These are phyloP conservation scores for Globisporangium ultimum DNA, from an alignment of 352 stramenopile species.

Conservation along the genomic window DNA sequence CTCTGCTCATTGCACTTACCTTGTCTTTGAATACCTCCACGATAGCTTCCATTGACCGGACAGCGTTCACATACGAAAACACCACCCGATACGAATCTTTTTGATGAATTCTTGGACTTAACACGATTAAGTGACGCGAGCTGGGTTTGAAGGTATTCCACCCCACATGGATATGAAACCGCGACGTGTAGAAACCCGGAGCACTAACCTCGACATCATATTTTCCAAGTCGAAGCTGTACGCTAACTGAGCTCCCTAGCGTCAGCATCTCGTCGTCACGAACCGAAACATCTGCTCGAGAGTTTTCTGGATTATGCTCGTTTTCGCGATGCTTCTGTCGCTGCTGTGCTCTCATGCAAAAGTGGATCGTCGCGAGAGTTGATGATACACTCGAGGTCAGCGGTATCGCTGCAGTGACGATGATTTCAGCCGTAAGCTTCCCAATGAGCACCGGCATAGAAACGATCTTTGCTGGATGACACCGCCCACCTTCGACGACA, in stretches of 20 bases:
- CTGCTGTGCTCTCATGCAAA: constrained; percentile 7
- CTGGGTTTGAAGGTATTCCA: constrained; percentile 30
- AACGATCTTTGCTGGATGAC: constrained; percentile 43
- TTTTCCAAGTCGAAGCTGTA: constrained; percentile 43
- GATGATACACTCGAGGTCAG: not conserved
- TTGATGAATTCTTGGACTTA: constrained; percentile 28
- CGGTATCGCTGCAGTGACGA: constrained; percentile 7
- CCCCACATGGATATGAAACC: constrained; percentile 22
- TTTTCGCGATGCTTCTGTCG: not conserved
- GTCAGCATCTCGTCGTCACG: not conserved
- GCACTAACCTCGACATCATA: constrained; percentile 31
- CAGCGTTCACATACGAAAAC: constrained; percentile 39
- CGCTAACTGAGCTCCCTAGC: constrained; percentile 22
- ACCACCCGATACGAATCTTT: constrained; percentile 33
- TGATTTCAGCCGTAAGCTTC: constrained; percentile 38
- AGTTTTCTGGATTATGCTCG: not conserved
- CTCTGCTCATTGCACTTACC: constrained; percentile 11
- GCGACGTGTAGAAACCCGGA: constrained; percentile 22
- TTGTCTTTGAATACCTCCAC: constrained; percentile 40
- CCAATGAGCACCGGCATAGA: constrained; percentile 55
- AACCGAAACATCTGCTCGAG: not conserved
- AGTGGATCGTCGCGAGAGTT: constrained; percentile 1
- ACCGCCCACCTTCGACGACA: constrained; percentile 57
- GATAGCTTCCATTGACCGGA: constrained; percentile 36
- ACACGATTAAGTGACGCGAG: constrained; percentile 27